Evolutionary conservation across 2,329 filamentous ascomycete genomes (phyloP).

Genomic region (Sarocladium brachiariae): DNA sequence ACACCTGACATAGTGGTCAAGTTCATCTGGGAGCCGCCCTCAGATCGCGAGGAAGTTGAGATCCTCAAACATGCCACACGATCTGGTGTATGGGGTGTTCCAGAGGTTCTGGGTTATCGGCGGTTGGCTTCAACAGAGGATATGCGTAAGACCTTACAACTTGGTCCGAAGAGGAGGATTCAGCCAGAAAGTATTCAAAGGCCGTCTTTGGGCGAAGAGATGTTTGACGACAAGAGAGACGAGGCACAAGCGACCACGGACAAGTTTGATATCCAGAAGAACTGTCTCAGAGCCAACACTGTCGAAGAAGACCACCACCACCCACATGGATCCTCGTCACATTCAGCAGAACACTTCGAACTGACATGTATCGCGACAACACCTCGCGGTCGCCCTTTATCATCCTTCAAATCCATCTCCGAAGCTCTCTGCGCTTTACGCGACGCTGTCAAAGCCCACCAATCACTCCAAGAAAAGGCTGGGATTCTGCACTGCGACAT

Average conservation of each 20-base stretch:
- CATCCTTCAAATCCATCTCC: constrained; percentile 18
- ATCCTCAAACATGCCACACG: neutral
- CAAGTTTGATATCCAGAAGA: neutral
- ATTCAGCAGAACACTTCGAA: neutral
- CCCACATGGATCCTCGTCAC: neutral
- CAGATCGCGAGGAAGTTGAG: neutral
- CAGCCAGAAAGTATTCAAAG: neutral
- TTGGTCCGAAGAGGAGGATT: neutral
- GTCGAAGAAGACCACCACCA: neutral
- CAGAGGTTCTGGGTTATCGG: neutral
- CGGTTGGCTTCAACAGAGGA: neutral
- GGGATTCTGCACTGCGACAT: constrained; percentile 30
- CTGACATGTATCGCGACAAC: constrained; percentile 11
- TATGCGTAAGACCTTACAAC: neutral
- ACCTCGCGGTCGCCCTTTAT: constrained; percentile 14
- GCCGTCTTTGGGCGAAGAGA: constrained; percentile 1
- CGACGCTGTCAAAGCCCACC: constrained; percentile 30
- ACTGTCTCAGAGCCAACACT: neutral
- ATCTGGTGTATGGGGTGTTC: constrained; percentile 1
- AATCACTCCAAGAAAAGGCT: constrained; percentile 24
- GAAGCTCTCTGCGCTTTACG: constrained; percentile 27
- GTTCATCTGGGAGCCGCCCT: constrained; percentile 1
- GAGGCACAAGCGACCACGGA: neutral
- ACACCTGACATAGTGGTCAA: constrained; percentile 3
- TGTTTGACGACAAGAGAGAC: neutral